Base-by-base conservation (phyloP, 345 rosid species). In the Citrus sp. region DNA sequence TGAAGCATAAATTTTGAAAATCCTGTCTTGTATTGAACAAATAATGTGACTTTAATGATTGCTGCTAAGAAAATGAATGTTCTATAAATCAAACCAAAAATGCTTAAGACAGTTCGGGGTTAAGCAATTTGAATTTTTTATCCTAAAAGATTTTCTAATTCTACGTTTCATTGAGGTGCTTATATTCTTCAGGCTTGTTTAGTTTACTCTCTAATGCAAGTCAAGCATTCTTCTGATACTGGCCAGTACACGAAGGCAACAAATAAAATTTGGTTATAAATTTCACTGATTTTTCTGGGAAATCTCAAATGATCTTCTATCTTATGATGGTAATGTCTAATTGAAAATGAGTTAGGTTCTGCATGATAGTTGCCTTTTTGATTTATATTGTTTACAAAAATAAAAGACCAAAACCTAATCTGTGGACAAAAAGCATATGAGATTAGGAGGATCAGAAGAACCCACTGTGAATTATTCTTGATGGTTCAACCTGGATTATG, bases 91-190 rank as follows among this genome's bases (percentile, higher is more conserved):
- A 60, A 61, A 75, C 55, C 35, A 37, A 30, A 27, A 64, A 63
- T 28, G 13, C 40, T 30, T 64, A 32, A 32, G 9, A 25, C 46
- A 22, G 42, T 19, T 32, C 8, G 6, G 42, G n/a, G 40, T 72
- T 56, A 72, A 51, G 30, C 37, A 30, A 56, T 72, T 58, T 72
- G 76, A n/a, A 63, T 56, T 63, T 75, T 19, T 40, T 22, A 40
- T 61, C 67, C 37, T n/a, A 38, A 60, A 46, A 2, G 37, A 18
- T 9, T 32, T 72, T 61, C 62, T 72, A 38, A n/a, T 72, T 2
- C 1, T 72, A 9, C 5, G 4, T 5, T 9, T 37, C 46, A 34
- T 56, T 55, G 21, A 22, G 21, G 34, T 71, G 56, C 58, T 51
- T 1, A n/a, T 61, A 54, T 34, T 5, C 4, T 32, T 51, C 21